These are phyloP conservation scores for Microcera coccophila DNA, from an alignment of 2,329 filamentous ascomycete species.

Conservation along the genomic window DNA sequence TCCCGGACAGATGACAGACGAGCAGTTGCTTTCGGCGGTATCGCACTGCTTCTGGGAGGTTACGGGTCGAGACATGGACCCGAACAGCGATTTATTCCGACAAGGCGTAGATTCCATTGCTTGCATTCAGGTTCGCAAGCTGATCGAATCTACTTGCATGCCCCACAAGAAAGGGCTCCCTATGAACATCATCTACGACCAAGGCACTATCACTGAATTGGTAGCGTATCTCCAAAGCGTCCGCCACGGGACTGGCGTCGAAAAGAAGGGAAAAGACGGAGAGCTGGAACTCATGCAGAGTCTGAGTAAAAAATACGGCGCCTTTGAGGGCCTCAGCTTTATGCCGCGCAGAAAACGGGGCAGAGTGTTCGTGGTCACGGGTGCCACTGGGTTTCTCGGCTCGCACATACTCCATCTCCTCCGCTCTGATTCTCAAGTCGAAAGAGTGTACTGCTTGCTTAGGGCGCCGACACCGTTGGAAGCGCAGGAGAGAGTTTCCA, in stretches of 20 bases:
- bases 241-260: slow-evolving; percentile 6
- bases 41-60: too few relatives aligned
- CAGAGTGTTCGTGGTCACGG: too few relatives aligned
- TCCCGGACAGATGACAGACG: too few relatives aligned
- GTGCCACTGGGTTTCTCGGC: too few relatives aligned
- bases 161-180: slow-evolving; percentile 35
- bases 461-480: too few relatives aligned
- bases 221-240: slow-evolving; percentile 16
- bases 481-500: too few relatives aligned
- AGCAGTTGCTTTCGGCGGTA: too few relatives aligned
- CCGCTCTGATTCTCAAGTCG: too few relatives aligned
- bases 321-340: too few relatives aligned
- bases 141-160: slow-evolving; percentile 27
- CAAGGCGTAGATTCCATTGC: slow-evolving; percentile 59
- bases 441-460: too few relatives aligned
- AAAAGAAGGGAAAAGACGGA: accelerated
- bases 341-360: too few relatives aligned
- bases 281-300: slow-evolving; percentile 3
- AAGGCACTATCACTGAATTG: slow-evolving; percentile 44
- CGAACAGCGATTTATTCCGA: slow-evolving; percentile 51
- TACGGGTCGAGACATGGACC: slow-evolving; percentile 32
- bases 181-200: slow-evolving; percentile 58
- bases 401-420: too few relatives aligned
- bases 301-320: slow-evolving; percentile 6
- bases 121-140: slow-evolving; percentile 48